Conservation (phyloP, 129 eudicot genomes). For the Flaveria trinervia region DNA sequence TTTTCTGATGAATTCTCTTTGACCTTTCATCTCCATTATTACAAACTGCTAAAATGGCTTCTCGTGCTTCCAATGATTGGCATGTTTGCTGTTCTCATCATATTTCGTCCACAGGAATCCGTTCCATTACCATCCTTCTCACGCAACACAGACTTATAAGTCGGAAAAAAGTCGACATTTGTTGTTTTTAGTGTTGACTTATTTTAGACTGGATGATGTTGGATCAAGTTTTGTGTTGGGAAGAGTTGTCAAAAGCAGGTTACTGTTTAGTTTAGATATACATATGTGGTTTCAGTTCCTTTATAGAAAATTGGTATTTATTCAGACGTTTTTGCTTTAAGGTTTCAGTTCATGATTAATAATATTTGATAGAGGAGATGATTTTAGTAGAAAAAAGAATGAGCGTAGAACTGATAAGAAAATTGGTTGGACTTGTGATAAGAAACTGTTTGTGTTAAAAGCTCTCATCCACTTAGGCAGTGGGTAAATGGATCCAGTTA, state of each 20-base stretch:
- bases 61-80: conserved; percentile 97
- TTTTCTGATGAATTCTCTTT: conserved; percentile 92
- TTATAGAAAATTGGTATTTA: conserved; percentile 22
- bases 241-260: conserved; percentile 15
- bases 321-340: conserved; percentile 14
- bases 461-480: no score
- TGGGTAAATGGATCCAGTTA: no score
- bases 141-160: conserved; percentile 74
- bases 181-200: conserved; percentile 26
- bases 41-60: conserved; percentile 91
- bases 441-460: no score
- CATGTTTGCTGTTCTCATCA: conserved; percentile 86
- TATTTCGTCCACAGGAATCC: conserved; percentile 86
- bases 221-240: conserved; percentile 26
- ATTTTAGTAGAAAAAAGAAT: background rate
- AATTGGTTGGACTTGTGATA: no score
- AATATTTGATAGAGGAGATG: conserved; percentile 12
- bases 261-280: conserved; percentile 11
- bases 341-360: background rate
- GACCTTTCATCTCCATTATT: conserved; percentile 91
- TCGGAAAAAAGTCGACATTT: conserved; percentile 2
- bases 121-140: conserved; percentile 97
- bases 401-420: no score
- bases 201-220: conserved; percentile 19
- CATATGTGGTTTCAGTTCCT: conserved; percentile 11